Percentiles rank a stretch among this genome's conserved stretches.
Evolutionary conservation across 2,329 filamentous ascomycete species (phyloP).

Genomic region (Colletotrichum truncatum): DNA sequence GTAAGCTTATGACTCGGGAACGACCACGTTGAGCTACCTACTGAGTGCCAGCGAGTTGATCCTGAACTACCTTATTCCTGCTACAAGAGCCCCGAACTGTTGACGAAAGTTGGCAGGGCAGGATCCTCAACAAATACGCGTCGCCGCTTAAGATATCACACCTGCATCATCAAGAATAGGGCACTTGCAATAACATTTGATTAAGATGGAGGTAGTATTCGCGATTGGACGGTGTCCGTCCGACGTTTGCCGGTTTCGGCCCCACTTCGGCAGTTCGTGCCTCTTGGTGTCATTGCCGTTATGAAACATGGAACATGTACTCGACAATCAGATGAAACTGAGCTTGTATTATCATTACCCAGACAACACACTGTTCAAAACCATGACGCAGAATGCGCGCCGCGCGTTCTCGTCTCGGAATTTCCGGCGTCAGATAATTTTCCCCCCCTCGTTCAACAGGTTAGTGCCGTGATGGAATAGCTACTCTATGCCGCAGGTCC

Average conservation of each 20-base stretch:
- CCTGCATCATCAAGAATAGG: too few relatives aligned
- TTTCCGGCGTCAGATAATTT: neutral
- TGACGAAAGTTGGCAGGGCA: too few relatives aligned
- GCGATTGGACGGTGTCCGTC: neutral
- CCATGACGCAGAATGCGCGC: slow-evolving; percentile 1
- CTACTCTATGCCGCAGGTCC: slow-evolving; percentile 19
- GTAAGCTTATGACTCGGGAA: too few relatives aligned
- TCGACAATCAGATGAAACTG: slow-evolving; percentile 16
- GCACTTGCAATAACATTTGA: too few relatives aligned
- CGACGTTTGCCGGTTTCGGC: neutral
- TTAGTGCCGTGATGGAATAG: neutral
- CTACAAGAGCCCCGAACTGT: too few relatives aligned
- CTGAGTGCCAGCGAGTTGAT: too few relatives aligned
- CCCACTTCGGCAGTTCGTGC: slow-evolving; percentile 5
- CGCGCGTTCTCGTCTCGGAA: neutral
- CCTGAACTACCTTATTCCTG: too few relatives aligned
- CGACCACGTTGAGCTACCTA: too few relatives aligned
- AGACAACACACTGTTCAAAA: neutral
- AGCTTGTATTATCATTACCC: slow-evolving; percentile 9
- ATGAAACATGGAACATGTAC: slow-evolving; percentile 5
- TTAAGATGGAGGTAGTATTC: too few relatives aligned
- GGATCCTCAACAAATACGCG: too few relatives aligned
- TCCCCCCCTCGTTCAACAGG: neutral
- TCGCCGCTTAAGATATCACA: too few relatives aligned
- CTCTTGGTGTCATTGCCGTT: neutral